Percentiles rank a stretch among this genome's conserved stretches.
These are phyloP conservation scores for Acanthamoeba culbertsoni DNA, from an alignment of 208 protist species.

Conservation along the genomic window DNA sequence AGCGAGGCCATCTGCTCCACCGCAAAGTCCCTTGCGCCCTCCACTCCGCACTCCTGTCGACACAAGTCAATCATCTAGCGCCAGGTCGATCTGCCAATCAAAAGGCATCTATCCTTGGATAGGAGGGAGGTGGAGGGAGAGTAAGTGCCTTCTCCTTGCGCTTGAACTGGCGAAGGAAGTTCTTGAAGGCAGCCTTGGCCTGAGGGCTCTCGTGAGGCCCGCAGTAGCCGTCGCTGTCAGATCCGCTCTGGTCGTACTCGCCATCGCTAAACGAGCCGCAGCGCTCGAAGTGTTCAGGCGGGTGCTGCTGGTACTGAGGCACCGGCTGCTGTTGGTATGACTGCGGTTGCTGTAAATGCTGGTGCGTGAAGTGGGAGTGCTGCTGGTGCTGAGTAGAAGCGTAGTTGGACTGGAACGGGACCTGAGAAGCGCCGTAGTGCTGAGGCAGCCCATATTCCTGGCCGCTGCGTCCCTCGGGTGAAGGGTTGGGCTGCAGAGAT, in stretches of 20 bases:
- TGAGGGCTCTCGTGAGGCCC: constrained; percentile 32
- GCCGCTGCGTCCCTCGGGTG: not conserved
- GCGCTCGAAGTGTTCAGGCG: not conserved
- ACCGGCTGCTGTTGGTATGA: not conserved
- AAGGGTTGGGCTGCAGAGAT: not conserved
- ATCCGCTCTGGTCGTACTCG: not conserved
- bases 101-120: not conserved
- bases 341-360: not conserved
- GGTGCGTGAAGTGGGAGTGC: not conserved
- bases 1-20: not conserved
- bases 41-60: not conserved
- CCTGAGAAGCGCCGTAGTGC: not conserved
- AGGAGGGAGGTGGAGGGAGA: not conserved
- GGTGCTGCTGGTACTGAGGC: not conserved
- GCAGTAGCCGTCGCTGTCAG: not conserved
- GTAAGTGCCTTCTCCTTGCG: constrained; percentile 9
- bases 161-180: constrained; percentile 49
- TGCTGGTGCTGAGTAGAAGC: not conserved
- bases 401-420: not conserved
- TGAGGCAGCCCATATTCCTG: not conserved
- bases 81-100: not conserved
- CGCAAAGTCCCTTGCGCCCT: not conserved
- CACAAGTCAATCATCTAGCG: not conserved
- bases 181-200: constrained; percentile 28
- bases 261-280: not conserved